These are phyloP conservation scores for Xylariaceae sp. DNA, from an alignment of 2,329 filamentous ascomycete species.

Conservation along the genomic window DNA sequence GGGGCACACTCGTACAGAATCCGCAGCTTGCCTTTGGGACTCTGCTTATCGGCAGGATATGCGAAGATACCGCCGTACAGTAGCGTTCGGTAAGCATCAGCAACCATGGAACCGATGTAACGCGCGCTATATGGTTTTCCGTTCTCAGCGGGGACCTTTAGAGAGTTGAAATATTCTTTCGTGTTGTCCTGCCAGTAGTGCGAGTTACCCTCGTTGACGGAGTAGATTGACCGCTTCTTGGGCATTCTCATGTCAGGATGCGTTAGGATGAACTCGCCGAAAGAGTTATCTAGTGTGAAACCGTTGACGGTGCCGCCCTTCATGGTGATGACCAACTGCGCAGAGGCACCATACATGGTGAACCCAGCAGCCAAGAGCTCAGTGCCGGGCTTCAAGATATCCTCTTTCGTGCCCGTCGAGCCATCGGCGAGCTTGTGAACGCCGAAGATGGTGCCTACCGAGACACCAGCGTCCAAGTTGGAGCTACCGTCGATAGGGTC, in stretches of 20 bases:
- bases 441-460: constrained; percentile 95
- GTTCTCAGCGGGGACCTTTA: constrained; percentile 73
- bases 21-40: constrained; percentile 93
- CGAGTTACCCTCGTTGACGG: constrained; percentile 97
- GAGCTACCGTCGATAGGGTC: constrained; percentile 98
- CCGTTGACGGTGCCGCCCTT: constrained; percentile 88
- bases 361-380: constrained; percentile 95
- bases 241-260: constrained; percentile 94
- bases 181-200: constrained; percentile 91
- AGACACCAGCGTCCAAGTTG: constrained; percentile 96
- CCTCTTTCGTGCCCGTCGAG: constrained; percentile 72
- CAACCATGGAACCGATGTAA: constrained; percentile 98
- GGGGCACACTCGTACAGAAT: constrained; percentile 98
- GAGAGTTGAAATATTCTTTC: constrained; percentile 81
- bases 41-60: constrained; percentile 97
- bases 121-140: constrained; percentile 91
- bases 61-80: constrained; percentile 97
- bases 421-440: constrained; percentile 85
- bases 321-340: constrained; percentile 97
- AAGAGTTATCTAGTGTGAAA: constrained; percentile 93
- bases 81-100: constrained; percentile 93
- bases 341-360: constrained; percentile 98
- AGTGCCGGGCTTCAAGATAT: constrained; percentile 84
- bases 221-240: constrained; percentile 81
- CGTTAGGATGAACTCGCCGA: constrained; percentile 98